Base-by-base conservation (phyloP, 768 basidiomycete species). In the Suillus luteus region DNA sequence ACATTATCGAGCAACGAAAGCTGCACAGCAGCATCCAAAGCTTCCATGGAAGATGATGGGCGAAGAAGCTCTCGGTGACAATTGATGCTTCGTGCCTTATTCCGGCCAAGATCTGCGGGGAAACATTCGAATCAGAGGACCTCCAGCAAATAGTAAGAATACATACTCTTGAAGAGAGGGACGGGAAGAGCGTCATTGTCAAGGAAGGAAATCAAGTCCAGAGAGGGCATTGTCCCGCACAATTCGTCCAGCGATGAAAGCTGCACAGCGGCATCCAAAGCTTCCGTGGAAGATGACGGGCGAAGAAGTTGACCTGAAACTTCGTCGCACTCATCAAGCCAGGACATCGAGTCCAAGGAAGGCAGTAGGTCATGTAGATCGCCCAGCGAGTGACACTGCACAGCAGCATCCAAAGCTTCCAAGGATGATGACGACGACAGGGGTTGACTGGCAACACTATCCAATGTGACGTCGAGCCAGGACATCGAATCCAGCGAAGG, bases 231-330 rank as follows among this genome's bases (percentile, higher is more conserved):
- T 33, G 6, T 35, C 33, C 52, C 19, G 19, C 52, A 35, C 35
- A 54, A 35, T n/a, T 54, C 6, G 10, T 54, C 52, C 31, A 35
- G 33, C 52, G 52, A 54, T n/a, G 31, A 54, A 35, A 54, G 33
- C 33, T n/a, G 52, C 52, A 52, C 31, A 52, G 52, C 52, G 3
- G 33, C 52, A 35, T 54, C 52, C 52, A 33, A 54, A 54, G 52
- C 52, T 35, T 54, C 52, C 52, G 12, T 35, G 31, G 52, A 54
- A 6, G 33, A 35, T n/a, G 19, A 35, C 10, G 52, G 33, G 19
- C 31, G 19, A n/a, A 33, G 31, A 54, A 19, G 31, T 54, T 33
- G 52, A 33, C 52, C 17, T 33, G 52, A 33, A 54, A 33, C 17
- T 10, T 33, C 10, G 52, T 33, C 19, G 11, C 19, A 54, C 11